Evolutionary conservation across 2,329 filamentous ascomycete species (phyloP).

Genomic region (Alternaria brassicae): DNA sequence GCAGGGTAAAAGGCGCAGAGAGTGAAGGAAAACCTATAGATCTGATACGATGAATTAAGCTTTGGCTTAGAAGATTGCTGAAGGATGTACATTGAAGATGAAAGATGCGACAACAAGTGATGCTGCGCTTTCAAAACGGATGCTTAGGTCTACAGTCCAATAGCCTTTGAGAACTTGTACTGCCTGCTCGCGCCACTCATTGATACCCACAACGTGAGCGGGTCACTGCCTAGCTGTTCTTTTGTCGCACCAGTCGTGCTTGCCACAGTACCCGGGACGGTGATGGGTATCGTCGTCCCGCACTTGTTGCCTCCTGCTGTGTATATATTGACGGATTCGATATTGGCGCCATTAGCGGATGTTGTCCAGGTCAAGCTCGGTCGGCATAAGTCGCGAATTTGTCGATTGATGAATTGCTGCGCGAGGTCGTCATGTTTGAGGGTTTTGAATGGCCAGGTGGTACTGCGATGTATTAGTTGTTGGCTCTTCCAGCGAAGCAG

Average conservation of each 20-base stretch:
- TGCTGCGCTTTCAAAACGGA: neutral
- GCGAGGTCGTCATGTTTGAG: slow-evolving; percentile 65
- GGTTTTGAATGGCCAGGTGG: slow-evolving; percentile 61
- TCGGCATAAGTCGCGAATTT: slow-evolving; percentile 61
- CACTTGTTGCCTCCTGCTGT: slow-evolving; percentile 59
- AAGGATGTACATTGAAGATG: slow-evolving; percentile 15
- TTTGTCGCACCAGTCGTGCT: slow-evolving; percentile 54
- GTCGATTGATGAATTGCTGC: slow-evolving; percentile 60
- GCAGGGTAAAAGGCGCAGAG: neutral
- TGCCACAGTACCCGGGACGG: slow-evolving; percentile 57
- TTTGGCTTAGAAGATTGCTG: neutral
- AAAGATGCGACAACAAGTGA: neutral
- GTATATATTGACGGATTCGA: slow-evolving; percentile 60
- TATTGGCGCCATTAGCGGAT: slow-evolving; percentile 52
- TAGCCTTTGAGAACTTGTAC: slow-evolving; percentile 41
- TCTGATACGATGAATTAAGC: neutral
- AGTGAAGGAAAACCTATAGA: neutral
- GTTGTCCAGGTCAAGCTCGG: slow-evolving; percentile 59
- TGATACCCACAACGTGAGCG: slow-evolving; percentile 50
- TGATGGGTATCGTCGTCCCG: slow-evolving; percentile 61
- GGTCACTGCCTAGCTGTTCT: slow-evolving; percentile 62
- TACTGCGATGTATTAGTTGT: slow-evolving; percentile 28
- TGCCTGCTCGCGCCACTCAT: slow-evolving; percentile 47
- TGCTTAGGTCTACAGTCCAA: slow-evolving; percentile 30
- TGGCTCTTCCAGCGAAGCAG: neutral